Conservation (phyloP, 2,329 filamentous ascomycete genomes). For the Microsporum audouinii region DNA sequence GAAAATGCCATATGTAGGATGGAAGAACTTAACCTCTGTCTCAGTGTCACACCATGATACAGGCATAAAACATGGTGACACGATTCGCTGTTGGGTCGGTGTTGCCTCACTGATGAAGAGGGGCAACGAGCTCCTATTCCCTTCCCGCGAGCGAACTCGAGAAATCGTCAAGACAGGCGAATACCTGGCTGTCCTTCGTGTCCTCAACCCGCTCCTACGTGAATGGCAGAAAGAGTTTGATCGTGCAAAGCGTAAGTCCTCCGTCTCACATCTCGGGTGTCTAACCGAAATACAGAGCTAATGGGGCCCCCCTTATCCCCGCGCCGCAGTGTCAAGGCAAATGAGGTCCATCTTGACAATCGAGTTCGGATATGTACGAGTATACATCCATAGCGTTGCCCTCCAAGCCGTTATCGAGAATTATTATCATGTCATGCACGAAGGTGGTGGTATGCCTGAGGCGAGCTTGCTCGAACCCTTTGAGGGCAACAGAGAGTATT, state of each 20-base stretch:
- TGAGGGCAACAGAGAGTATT: constrained; percentile 41
- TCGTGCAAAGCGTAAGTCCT: constrained; percentile 24
- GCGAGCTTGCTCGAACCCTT: constrained; percentile 15
- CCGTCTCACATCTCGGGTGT: background rate
- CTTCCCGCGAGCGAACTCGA: constrained; percentile 66
- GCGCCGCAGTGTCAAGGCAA: constrained; percentile 47
- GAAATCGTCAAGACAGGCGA: constrained; percentile 69
- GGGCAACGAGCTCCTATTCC: constrained; percentile 72
- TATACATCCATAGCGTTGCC: constrained; percentile 37
- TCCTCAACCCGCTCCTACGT: constrained; percentile 62
- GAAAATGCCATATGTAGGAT: constrained; percentile 10
- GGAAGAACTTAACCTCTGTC: constrained; percentile 17
- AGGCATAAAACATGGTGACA: constrained; percentile 16
- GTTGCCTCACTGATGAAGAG: constrained; percentile 77
- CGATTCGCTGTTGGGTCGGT: constrained; percentile 57
- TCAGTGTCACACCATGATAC: constrained; percentile 15
- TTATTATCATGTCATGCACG: constrained; percentile 9
- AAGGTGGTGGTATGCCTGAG: constrained; percentile 11
- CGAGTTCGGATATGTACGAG: constrained; percentile 40
- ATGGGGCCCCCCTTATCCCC: constrained; percentile 2
- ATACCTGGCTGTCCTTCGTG: constrained; percentile 64
- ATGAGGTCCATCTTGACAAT: constrained; percentile 41
- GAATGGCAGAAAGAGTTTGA: constrained; percentile 55
- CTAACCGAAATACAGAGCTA: constrained; percentile 4
- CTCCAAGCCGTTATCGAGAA: constrained; percentile 46